Percentiles rank a stretch among this genome's conserved stretches.
Conservation (phyloP, 345 rosid genomes). For the Mercurialis annua region DNA sequence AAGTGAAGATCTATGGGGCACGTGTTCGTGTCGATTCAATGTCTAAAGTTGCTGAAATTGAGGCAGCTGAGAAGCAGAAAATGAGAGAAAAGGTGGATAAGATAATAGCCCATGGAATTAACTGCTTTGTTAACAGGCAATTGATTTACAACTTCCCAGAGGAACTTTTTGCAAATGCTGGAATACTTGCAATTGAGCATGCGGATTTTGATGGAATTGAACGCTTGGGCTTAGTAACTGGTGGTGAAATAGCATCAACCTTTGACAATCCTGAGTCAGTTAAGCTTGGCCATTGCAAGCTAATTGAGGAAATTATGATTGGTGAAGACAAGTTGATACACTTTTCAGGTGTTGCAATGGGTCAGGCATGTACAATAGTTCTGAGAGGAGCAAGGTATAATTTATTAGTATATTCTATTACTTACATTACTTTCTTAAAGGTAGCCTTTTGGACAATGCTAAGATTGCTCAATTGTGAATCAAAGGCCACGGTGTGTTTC, state of each 20-base stretch:
- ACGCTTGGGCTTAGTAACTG: constrained; percentile 88
- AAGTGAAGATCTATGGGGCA: constrained; percentile 97
- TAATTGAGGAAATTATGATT: constrained; percentile 97
- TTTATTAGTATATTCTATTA: constrained; percentile 6
- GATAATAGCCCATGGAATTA: constrained; percentile 85
- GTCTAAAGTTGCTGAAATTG: constrained; percentile 95
- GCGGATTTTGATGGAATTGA: constrained; percentile 99
- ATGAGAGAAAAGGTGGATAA: constrained; percentile 98
- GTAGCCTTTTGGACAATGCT: not conserved
- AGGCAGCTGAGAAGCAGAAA: constrained; percentile 97
- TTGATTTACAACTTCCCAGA: constrained; percentile 96
- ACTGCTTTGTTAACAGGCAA: constrained; percentile 98
- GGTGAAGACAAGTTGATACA: constrained; percentile 98
- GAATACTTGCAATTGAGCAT: constrained; percentile 97
- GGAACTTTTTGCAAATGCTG: constrained; percentile 96
- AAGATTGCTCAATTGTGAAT: not conserved
- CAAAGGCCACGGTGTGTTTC: not conserved
- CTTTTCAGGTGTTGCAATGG: constrained; percentile 94
- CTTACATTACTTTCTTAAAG: not conserved
- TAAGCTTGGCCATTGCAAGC: constrained; percentile 91
- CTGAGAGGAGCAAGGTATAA: constrained; percentile 89
- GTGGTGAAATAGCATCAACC: constrained; percentile 97
- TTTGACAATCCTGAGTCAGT: constrained; percentile 99
- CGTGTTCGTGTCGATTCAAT: constrained; percentile 99
- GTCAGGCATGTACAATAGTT: constrained; percentile 95